Conservation (phyloP, 2,329 filamentous ascomycete genomes). For the Alternaria dauci region DNA sequence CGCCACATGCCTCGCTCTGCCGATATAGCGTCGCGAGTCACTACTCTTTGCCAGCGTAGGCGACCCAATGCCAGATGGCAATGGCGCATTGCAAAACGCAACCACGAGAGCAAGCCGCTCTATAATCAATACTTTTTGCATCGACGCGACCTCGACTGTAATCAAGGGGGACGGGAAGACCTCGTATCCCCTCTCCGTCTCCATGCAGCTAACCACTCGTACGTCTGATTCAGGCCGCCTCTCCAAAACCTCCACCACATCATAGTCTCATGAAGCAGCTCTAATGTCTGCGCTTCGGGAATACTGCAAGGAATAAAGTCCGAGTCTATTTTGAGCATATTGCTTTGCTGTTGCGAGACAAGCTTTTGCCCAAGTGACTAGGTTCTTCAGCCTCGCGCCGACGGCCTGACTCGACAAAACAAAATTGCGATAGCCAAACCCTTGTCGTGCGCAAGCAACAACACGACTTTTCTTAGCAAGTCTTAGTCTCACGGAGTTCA, state of each 20-base stretch:
- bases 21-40: slow-evolving; percentile 2
- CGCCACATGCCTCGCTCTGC: slow-evolving; percentile 11
- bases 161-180: slow-evolving; percentile 8
- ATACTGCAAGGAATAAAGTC: slow-evolving; percentile 9
- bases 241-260: slow-evolving; percentile 19
- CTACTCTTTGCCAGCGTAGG: not conserved
- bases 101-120: slow-evolving; percentile 3
- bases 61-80: not conserved
- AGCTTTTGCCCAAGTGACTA: slow-evolving; percentile 13
- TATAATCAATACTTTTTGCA: slow-evolving; percentile 16
- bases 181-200: slow-evolving; percentile 19
- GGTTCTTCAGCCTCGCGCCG: slow-evolving; percentile 7
- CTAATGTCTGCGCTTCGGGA: slow-evolving; percentile 7
- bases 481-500: not conserved
- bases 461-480: not conserved
- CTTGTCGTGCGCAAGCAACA: not conserved
- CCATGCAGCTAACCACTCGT: slow-evolving; percentile 10
- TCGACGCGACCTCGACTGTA: slow-evolving; percentile 6
- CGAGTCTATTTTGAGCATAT: slow-evolving; percentile 15
- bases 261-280: slow-evolving; percentile 10
- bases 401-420: slow-evolving; percentile 8
- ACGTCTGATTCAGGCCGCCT: slow-evolving; percentile 15
- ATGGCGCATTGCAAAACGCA: slow-evolving; percentile 3
- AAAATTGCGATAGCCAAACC: slow-evolving; percentile 11
- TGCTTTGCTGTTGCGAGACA: slow-evolving; percentile 10